These are phyloP conservation scores for Pharus latifolius DNA, from an alignment of 176 grass and related monocot species.

Conservation along the genomic window DNA sequence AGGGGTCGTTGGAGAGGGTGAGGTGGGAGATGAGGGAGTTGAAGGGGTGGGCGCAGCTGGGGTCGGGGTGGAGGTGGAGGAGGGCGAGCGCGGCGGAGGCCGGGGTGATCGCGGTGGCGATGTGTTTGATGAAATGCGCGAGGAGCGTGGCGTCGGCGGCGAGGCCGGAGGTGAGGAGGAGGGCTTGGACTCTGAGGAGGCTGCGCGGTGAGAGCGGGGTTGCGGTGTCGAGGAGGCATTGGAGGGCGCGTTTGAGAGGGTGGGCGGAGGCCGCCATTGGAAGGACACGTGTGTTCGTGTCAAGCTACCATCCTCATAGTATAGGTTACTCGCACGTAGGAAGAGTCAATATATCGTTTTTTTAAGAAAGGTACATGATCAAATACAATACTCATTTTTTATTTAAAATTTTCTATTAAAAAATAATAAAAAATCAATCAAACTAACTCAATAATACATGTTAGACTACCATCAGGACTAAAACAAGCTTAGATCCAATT, in stretches of 20 bases:
- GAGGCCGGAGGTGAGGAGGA: conserved; percentile 30
- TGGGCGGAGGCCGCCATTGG: neutral
- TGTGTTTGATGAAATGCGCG: conserved; percentile 23
- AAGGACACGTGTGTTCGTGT: too few relatives aligned
- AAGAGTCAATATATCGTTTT: too few relatives aligned
- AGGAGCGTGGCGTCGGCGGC: conserved; percentile 5
- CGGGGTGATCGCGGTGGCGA: neutral
- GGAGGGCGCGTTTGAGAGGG: neutral
- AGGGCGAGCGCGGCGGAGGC: conserved; percentile 1
- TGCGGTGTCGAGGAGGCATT: neutral
- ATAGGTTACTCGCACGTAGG: too few relatives aligned
- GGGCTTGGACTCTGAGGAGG: conserved; percentile 6
- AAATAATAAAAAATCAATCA: too few relatives aligned
- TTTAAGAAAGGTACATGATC: too few relatives aligned
- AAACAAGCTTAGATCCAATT: too few relatives aligned
- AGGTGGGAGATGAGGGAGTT: conserved; percentile 28
- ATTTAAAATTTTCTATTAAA: too few relatives aligned
- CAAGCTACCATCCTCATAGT: too few relatives aligned
- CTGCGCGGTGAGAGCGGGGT: neutral
- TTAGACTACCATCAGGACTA: too few relatives aligned
- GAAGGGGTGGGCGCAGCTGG: conserved; percentile 8
- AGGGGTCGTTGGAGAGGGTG: neutral
- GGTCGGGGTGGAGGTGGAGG: conserved; percentile 3
- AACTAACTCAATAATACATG: too few relatives aligned
- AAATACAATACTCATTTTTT: too few relatives aligned